phyloP scores from a whole-genome alignment of 345 rosid species.

The Linum trigynum region DNA sequence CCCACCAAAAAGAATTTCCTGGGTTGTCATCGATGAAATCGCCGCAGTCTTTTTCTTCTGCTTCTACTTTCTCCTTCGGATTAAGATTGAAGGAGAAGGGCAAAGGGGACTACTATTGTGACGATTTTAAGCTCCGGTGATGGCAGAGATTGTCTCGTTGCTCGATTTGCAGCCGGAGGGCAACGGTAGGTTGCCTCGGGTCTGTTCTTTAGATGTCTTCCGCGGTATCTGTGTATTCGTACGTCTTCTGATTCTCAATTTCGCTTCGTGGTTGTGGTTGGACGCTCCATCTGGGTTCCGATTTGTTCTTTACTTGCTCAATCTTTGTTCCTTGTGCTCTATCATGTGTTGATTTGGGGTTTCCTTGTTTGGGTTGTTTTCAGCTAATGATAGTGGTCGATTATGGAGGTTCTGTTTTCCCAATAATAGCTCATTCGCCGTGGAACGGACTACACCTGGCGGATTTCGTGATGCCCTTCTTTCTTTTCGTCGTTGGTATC shows the following conservation, averaged over 20 bases:
- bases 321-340: no score
- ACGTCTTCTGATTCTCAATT: neutral
- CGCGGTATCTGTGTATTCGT: neutral
- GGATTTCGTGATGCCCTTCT: slow-evolving; percentile 90
- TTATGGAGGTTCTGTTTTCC: slow-evolving; percentile 67
- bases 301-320: neutral
- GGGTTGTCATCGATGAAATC: no score
- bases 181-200: neutral
- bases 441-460: slow-evolving; percentile 88
- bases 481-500: slow-evolving; percentile 81
- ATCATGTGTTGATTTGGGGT: no score
- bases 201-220: neutral
- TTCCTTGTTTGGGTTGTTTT: neutral
- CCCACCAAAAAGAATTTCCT: no score
- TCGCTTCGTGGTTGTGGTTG: neutral
- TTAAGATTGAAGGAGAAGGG: no score
- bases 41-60: no score
- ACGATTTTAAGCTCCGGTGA: no score
- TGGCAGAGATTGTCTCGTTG: no score
- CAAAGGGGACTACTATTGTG: no score
- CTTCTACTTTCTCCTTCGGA: no score
- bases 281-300: neutral
- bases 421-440: slow-evolving; percentile 80
- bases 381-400: slow-evolving; percentile 91
- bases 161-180: neutral